phyloP scores from a whole-genome alignment of 1,139 yeast species.

The Saccharomyces hybrid region DNA sequence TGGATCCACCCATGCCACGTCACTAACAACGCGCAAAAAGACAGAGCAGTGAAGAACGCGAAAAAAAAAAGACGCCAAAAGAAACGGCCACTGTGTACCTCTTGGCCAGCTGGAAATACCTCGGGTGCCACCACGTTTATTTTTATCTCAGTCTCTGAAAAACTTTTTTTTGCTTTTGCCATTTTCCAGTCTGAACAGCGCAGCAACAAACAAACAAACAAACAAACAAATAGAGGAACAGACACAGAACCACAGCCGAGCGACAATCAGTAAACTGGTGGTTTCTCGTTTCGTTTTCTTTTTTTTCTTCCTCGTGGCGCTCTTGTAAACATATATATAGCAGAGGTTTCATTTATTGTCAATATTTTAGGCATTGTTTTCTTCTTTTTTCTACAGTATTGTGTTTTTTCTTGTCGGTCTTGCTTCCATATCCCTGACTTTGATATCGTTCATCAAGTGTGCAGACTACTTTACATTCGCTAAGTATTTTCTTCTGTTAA shows the following conservation, averaged over 20 bases:
- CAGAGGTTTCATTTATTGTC: constrained; percentile 1
- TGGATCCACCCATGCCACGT: constrained; percentile 78
- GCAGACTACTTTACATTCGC: constrained; percentile 1
- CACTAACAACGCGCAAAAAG: constrained; percentile 68
- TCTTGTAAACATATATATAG: background rate
- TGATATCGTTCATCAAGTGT: constrained; percentile 1
- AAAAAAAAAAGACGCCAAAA: constrained; percentile 70
- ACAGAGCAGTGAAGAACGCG: constrained; percentile 48
- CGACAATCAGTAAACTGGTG: background rate
- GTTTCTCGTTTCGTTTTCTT: background rate
- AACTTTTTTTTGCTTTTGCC: background rate
- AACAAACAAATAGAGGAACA: background rate
- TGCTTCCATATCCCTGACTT: constrained; percentile 9
- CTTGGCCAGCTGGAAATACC: background rate
- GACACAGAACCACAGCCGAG: constrained; percentile 2
- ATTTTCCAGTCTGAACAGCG: background rate
- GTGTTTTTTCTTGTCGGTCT: background rate
- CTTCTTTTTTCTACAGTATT: background rate
- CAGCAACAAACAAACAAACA: background rate
- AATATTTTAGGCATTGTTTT: background rate
- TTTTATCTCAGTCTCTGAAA: background rate
- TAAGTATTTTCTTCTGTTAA: background rate
- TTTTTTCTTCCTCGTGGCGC: background rate
- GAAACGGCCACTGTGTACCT: constrained; percentile 44
- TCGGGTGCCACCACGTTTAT: background rate